A percentile compares a stretch with the other conserved stretches of the same genome.
Conservation (phyloP, 257 asterid species). For the Ophiorrhiza pumila region DNA sequence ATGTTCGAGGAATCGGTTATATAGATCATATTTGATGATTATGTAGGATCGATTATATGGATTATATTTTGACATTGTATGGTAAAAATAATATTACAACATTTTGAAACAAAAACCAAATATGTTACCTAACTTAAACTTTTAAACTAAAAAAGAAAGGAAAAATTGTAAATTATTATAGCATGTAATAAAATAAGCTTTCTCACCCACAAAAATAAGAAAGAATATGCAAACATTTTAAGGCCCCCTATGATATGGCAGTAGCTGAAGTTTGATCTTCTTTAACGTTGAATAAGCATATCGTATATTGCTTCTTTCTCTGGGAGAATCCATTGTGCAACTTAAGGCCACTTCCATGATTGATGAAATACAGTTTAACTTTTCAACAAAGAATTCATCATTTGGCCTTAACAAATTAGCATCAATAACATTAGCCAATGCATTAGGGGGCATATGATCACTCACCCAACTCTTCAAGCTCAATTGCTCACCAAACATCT, state of each 20-base stretch:
- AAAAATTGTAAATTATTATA: too few species aligned
- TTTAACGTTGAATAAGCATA: not conserved
- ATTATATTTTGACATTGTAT: too few species aligned
- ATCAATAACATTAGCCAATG: not conserved
- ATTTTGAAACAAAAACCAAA: too few species aligned
- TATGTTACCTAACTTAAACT: too few species aligned
- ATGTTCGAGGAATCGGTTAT: too few species aligned
- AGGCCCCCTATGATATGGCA: not conserved
- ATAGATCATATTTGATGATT: too few species aligned
- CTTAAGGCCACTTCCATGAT: not conserved
- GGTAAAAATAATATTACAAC: too few species aligned
- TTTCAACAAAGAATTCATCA: not conserved
- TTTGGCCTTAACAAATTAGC: not conserved
- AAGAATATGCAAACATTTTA: too few species aligned
- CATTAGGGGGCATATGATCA: not conserved
- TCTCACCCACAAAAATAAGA: too few species aligned
- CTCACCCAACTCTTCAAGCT: constrained; percentile 6
- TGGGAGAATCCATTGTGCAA: not conserved
- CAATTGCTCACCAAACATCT: constrained; percentile 3
- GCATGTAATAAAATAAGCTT: too few species aligned
- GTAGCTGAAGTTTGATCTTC: not conserved
- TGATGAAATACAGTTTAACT: not conserved
- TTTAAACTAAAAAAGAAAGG: too few species aligned
- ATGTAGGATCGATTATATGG: too few species aligned
- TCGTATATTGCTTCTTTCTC: not conserved